Evolutionary conservation across 1,139 yeast species (phyloP), one percentile per base, ranked within the genome.

Genomic region (Arxiozyma telluris): DNA sequence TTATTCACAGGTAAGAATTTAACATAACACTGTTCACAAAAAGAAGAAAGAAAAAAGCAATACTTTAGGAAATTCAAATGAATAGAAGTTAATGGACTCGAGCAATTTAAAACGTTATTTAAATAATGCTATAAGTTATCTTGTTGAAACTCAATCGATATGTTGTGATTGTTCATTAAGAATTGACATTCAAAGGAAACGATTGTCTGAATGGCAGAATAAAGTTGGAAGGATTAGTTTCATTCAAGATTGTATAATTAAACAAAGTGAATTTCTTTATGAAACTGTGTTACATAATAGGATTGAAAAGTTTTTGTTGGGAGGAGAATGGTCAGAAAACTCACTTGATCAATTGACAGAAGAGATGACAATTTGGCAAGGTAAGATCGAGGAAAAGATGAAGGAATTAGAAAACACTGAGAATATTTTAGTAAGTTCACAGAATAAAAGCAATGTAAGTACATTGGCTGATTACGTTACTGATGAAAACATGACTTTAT

Each of bases 391-490:
- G 18, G 50, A 55, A 0, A 69, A 69, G 22, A 59, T 75, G 44
- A 55, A 58, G 1, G 59, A 59, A 7, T 60, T 79, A 50, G 69
- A 69, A 30, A 58, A 57, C 4, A 58, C 59, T 18, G 51, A 52
- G 6, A 63, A 64, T 54, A 41, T 42, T 7, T 50, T 64, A 27
- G 55, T 7, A 50, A 21, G 17, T 9, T 27, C 11, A 46, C 11
- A 17, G 49, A 56, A 22, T 53, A 49, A 27, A 47, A 56, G 42
- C 50, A 57, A 39, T 51, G n/a, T 3, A 69, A 64, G 9, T 63
- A 34, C 39, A 12, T 15, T 79, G 41, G 71, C 72, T 43, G 77
- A 76, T 52, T 79, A 76, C 60, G 76, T 79, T 1, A 74, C 78
- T 3, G 73, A 67, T 49, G 74, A 72, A 5, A 74, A 74, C 39